Conservation (phyloP, 2,329 filamentous ascomycete species). For the Cladophialophora yegresii region DNA sequence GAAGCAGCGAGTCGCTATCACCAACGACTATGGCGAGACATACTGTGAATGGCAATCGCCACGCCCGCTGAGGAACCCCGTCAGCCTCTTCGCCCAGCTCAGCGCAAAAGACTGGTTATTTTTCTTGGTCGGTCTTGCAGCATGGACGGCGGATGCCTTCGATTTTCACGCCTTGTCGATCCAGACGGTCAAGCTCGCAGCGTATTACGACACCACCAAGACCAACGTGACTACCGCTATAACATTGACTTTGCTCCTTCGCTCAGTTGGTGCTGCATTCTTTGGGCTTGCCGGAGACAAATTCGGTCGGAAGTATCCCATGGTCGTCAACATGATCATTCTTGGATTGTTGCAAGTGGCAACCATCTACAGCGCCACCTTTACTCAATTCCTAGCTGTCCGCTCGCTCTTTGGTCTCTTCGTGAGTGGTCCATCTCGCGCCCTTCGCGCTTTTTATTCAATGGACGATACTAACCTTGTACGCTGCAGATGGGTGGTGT, state of each 20-base stretch:
- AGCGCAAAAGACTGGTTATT: slow-evolving; percentile 70
- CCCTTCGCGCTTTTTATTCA: too few relatives aligned
- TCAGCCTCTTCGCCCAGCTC: slow-evolving; percentile 67
- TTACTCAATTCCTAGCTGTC: slow-evolving; percentile 72
- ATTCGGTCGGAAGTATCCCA: slow-evolving; percentile 80
- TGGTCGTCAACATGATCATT: slow-evolving; percentile 77
- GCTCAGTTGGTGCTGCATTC: slow-evolving; percentile 71
- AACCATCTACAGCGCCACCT: slow-evolving; percentile 74
- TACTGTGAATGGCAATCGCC: slow-evolving; percentile 69
- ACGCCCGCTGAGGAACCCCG: slow-evolving; percentile 67
- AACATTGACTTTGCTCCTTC: slow-evolving; percentile 71
- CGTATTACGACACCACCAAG: slow-evolving; percentile 60
- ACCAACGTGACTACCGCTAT: slow-evolving; percentile 74
- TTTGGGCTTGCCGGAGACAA: slow-evolving; percentile 79
- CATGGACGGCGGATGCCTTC: slow-evolving; percentile 81
- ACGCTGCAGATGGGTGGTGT: slow-evolving; percentile 67
- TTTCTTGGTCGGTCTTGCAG: slow-evolving; percentile 70
- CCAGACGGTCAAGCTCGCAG: slow-evolving; percentile 70
- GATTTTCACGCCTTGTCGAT: slow-evolving; percentile 81
- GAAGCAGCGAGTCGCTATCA: slow-evolving; percentile 71
- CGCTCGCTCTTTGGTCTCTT: slow-evolving; percentile 73
- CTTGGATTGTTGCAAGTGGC: slow-evolving; percentile 71
- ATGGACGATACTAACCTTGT: background rate
- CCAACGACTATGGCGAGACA: slow-evolving; percentile 65
- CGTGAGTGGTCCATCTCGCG: slow-evolving; percentile 19